A percentile compares a stretch with the other conserved stretches of the same genome.
Evolutionary conservation across 805 yeast genomes (phyloP).

Genomic region (Candida parachauliodes): DNA sequence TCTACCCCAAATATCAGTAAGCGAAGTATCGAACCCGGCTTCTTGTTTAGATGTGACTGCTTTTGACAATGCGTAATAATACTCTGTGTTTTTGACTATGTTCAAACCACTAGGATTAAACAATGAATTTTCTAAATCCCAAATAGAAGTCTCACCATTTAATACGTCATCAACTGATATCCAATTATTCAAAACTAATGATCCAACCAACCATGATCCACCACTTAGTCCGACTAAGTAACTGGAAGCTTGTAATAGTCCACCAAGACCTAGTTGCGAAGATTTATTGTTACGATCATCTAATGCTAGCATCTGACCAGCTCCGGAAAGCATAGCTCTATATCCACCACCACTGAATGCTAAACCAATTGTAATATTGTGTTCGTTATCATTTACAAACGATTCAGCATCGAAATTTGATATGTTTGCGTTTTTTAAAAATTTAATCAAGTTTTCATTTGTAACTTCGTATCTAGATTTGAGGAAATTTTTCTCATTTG

Average conservation of each 20-base stretch:
- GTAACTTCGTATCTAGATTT: constrained; percentile 24
- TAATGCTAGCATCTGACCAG: constrained; percentile 77
- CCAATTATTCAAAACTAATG: constrained; percentile 61
- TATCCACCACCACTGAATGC: constrained; percentile 77
- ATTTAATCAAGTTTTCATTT: constrained; percentile 27
- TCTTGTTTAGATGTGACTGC: constrained; percentile 29
- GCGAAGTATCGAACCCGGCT: constrained; percentile 34
- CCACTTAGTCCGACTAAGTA: constrained; percentile 74
- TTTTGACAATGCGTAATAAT: constrained; percentile 26
- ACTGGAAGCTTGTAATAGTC: constrained; percentile 66
- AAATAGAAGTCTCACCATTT: constrained; percentile 19
- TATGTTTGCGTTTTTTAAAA: constrained; percentile 27
- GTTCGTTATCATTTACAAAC: constrained; percentile 20
- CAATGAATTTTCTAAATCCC: constrained; percentile 59
- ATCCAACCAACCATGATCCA: constrained; percentile 60
- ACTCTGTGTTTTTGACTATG: constrained; percentile 61
- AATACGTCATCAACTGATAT: constrained; percentile 42
- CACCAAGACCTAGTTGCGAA: constrained; percentile 62
- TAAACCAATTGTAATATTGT: constrained; percentile 22
- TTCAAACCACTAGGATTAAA: constrained; percentile 62
- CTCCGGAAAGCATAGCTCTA: constrained; percentile 83
- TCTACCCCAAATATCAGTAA: constrained; percentile 44
- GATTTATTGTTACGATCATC: constrained; percentile 65
- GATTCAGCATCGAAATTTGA: constrained; percentile 20
- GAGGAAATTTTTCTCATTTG: constrained; percentile 25